These are phyloP conservation scores for Daldinia sp. DNA, from an alignment of 2,329 filamentous ascomycete genomes.

Conservation along the genomic window DNA sequence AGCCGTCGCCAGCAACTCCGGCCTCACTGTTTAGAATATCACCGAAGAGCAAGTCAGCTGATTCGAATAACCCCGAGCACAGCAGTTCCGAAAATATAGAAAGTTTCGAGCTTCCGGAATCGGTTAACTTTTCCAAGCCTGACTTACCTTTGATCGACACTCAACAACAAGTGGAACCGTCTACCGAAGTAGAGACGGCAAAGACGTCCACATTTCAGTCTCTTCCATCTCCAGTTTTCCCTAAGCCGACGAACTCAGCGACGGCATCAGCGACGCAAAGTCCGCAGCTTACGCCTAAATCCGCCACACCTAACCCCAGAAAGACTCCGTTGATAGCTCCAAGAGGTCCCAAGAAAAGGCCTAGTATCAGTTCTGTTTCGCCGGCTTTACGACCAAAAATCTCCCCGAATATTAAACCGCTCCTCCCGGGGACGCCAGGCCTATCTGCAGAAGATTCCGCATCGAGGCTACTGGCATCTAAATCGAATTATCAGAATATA, in stretches of 20 bases:
- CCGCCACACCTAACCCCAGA: constrained; percentile 57
- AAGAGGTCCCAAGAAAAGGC: constrained; percentile 74
- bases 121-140: constrained; percentile 64
- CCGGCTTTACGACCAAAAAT: constrained; percentile 90
- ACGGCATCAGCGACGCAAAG: constrained; percentile 71
- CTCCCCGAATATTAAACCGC: constrained; percentile 92
- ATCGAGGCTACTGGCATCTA: constrained; percentile 85
- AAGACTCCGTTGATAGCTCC: constrained; percentile 69
- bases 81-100: constrained; percentile 66
- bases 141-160: constrained; percentile 65
- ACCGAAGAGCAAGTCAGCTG: constrained; percentile 63
- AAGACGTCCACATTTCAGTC: constrained; percentile 65
- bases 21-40: constrained; percentile 87
- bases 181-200: constrained; percentile 56
- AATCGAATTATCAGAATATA: constrained; percentile 98
- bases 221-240: constrained; percentile 62
- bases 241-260: constrained; percentile 55
- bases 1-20: constrained; percentile 79
- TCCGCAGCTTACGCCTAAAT: constrained; percentile 70
- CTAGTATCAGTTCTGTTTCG: constrained; percentile 79
- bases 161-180: constrained; percentile 59
- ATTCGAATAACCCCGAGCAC: constrained; percentile 57
- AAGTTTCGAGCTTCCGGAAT: constrained; percentile 78
- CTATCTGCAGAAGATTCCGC: constrained; percentile 69
- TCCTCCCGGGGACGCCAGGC: constrained; percentile 74